phyloP scores from a whole-genome alignment of 768 basidiomycete species.

The Tulasnella sp. region DNA sequence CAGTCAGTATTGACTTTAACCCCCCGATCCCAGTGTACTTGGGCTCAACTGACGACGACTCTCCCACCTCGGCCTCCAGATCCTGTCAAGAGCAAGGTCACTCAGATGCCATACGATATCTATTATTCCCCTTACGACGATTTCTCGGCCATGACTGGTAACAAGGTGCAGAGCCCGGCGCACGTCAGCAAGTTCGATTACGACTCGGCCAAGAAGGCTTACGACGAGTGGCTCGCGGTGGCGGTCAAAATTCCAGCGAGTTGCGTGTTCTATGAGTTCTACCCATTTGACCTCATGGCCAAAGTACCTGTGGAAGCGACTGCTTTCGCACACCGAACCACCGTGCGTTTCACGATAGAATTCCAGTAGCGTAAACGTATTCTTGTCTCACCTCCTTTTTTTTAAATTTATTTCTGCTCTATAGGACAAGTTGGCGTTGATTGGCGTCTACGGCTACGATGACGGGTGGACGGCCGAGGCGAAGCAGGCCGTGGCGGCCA shows the following conservation, averaged over 20 bases:
- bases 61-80: too few species aligned
- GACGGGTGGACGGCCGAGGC: neutral
- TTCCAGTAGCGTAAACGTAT: neutral
- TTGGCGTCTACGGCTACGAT: neutral
- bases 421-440: neutral
- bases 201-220: neutral
- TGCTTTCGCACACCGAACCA: neutral
- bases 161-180: too few species aligned
- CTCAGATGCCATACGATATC: neutral
- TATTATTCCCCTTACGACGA: neutral
- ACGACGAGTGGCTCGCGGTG: neutral
- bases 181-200: too few species aligned
- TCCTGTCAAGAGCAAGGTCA: neutral
- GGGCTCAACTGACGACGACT: too few species aligned
- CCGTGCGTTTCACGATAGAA: neutral
- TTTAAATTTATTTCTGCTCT: neutral
- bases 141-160: too few species aligned
- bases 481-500: neutral
- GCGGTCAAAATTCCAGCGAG: neutral
- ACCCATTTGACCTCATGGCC: neutral
- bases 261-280: constrained; percentile 3
- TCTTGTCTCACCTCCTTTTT: too few species aligned
- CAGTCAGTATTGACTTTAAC: constrained; percentile 2
- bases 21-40: too few species aligned
- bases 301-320: constrained; percentile 12